These are phyloP conservation scores for Chrysophaeum taylorii DNA, from an alignment of 352 stramenopile genomes.

Conservation along the genomic window DNA sequence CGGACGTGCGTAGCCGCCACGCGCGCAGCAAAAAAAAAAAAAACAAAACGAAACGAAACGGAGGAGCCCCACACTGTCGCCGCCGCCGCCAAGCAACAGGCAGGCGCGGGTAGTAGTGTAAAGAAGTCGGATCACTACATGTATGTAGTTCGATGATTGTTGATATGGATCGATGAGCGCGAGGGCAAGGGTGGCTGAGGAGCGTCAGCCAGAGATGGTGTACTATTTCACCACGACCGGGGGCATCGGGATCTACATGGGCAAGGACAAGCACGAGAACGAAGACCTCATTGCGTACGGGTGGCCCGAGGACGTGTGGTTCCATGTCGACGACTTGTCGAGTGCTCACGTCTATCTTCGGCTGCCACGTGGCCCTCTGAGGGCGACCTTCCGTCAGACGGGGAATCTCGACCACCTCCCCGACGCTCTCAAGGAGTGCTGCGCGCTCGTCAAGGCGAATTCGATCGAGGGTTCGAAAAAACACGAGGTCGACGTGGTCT, in stretches of 20 bases:
- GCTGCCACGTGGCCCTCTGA: constrained; percentile 48
- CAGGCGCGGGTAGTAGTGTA: no score
- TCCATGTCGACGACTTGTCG: constrained; percentile 93
- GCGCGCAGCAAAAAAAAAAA: no score
- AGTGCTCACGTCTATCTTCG: constrained; percentile 96
- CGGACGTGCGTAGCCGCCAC: no score
- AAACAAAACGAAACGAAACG: no score
- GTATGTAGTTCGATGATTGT: no score
- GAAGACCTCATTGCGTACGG: constrained; percentile 96
- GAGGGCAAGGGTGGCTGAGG: no score
- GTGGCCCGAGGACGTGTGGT: constrained; percentile 86
- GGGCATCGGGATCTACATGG: constrained; percentile 88
- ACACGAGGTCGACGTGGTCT: constrained; percentile 42
- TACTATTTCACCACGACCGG: constrained; percentile 48
- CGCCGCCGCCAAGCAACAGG: no score
- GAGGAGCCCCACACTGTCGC: no score
- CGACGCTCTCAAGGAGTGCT: constrained; percentile 45
- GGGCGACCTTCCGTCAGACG: neutral
- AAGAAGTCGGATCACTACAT: no score
- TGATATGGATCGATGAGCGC: no score
- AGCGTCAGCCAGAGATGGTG: constrained; percentile 43
- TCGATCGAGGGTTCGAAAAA: constrained; percentile 50
- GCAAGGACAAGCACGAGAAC: constrained; percentile 98
- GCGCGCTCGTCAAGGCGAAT: constrained; percentile 50
- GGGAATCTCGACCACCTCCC: constrained; percentile 46